A percentile compares a stretch with the other conserved stretches of the same genome.
Evolutionary conservation across 2,329 filamentous ascomycete genomes (phyloP).

Genomic region (Chaetomiaceae sp.): DNA sequence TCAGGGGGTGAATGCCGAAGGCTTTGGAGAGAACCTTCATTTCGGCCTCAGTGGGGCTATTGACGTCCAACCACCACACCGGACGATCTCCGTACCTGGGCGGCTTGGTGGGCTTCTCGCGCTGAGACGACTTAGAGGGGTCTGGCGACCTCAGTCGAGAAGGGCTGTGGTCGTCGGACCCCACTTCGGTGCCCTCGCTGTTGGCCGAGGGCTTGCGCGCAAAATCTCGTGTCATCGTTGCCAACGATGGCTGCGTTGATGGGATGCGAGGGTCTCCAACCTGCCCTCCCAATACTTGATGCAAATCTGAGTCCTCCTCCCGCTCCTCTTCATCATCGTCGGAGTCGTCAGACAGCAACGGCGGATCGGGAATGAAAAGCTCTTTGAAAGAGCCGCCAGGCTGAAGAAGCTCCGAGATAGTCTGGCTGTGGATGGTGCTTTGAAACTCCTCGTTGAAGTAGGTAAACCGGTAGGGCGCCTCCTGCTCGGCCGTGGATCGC

Average conservation of each 20-base stretch:
- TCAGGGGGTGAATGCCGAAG: constrained; percentile 93
- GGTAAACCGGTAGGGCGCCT: constrained; percentile 88
- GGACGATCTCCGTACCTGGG: constrained; percentile 69
- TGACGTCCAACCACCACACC: constrained; percentile 93
- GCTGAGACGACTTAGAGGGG: constrained; percentile 34
- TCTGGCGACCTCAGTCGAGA: constrained; percentile 31
- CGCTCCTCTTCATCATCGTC: constrained; percentile 60
- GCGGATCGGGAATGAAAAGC: constrained; percentile 84
- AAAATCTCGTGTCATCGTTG: constrained; percentile 23
- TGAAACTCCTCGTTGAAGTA: constrained; percentile 98
- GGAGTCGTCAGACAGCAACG: constrained; percentile 65
- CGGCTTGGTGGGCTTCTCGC: constrained; percentile 26
- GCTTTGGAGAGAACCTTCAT: constrained; percentile 91
- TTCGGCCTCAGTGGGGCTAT: constrained; percentile 85
- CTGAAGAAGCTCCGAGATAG: constrained; percentile 86
- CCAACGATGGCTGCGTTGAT: constrained; percentile 42
- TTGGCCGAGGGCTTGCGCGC: constrained; percentile 15
- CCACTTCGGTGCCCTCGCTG: constrained; percentile 25
- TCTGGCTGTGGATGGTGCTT: constrained; percentile 92
- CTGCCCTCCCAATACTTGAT: constrained; percentile 21
- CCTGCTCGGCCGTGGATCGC: constrained; percentile 63
- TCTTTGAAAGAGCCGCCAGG: constrained; percentile 78
- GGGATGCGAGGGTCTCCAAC: constrained; percentile 40
- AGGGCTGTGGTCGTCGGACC: constrained; percentile 24
- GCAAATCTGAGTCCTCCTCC: constrained; percentile 27